Percentiles rank a stretch among this genome's conserved stretches.
phyloP scores from a whole-genome alignment of 208 protist species.

The Trypanosoma vivax region DNA sequence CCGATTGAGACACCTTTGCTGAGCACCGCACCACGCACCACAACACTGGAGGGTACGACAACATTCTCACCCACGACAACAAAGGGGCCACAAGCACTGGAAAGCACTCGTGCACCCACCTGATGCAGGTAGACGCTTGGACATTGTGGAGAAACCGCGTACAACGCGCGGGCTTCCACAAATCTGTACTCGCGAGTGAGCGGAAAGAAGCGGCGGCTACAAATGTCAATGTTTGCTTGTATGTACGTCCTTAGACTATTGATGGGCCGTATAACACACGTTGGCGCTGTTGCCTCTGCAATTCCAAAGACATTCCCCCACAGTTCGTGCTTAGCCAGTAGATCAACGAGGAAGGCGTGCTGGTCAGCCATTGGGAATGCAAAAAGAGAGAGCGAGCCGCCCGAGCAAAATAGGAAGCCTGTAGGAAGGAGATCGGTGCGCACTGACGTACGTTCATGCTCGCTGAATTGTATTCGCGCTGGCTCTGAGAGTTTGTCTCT shows the following conservation, averaged over 20 bases:
- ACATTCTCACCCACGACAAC: constrained; percentile 65
- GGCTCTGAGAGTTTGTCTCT: constrained; percentile 36
- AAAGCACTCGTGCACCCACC: constrained; percentile 15
- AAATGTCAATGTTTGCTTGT: constrained; percentile 70
- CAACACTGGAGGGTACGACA: constrained; percentile 32
- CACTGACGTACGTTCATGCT: constrained; percentile 36
- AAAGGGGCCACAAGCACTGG: constrained; percentile 25
- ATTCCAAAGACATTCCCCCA: constrained; percentile 77
- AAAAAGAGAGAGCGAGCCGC: constrained; percentile 58
- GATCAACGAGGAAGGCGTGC: constrained; percentile 55
- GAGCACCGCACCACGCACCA: constrained; percentile 50
- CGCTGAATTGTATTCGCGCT: constrained; percentile 40
- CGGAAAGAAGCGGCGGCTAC: constrained; percentile 65
- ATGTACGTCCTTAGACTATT: constrained; percentile 63
- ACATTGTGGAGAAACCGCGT: constrained; percentile 55
- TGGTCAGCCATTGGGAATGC: constrained; percentile 61
- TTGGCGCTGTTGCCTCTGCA: constrained; percentile 27
- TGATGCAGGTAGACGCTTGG: constrained; percentile 75
- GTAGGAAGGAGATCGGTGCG: constrained; percentile 74
- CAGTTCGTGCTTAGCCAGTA: constrained; percentile 65
- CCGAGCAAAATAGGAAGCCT: constrained; percentile 67
- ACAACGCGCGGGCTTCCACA: constrained; percentile 53
- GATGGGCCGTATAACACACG: constrained; percentile 51
- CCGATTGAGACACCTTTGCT: constrained; percentile 54
- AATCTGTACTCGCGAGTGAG: constrained; percentile 81